These are phyloP conservation scores for Arthrobotrys sphaeroides DNA, from an alignment of 2,329 filamentous ascomycete species.

Conservation along the genomic window DNA sequence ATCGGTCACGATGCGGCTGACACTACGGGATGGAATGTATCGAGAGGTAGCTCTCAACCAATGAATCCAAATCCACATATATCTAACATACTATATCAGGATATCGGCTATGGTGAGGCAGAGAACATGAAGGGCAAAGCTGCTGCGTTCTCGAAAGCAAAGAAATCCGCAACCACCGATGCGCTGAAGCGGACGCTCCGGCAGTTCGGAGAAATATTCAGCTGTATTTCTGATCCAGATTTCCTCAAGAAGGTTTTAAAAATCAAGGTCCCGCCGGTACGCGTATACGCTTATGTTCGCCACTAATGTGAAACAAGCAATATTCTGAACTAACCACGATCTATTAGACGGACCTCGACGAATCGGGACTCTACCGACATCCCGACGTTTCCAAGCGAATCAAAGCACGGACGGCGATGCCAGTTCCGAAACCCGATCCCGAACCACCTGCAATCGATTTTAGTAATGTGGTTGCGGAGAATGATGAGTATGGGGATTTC, in stretches of 20 bases:
- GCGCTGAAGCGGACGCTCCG: slow-evolving; percentile 87
- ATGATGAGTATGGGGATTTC: slow-evolving; percentile 50
- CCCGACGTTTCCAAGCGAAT: slow-evolving; percentile 32
- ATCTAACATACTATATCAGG: slow-evolving; percentile 62
- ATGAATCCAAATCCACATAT: background rate
- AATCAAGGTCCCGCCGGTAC: slow-evolving; percentile 69
- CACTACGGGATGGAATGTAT: slow-evolving; percentile 89
- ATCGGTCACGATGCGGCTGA: slow-evolving; percentile 89
- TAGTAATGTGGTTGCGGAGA: slow-evolving; percentile 51
- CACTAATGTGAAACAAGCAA: background rate
- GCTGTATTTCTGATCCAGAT: slow-evolving; percentile 97
- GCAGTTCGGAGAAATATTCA: slow-evolving; percentile 94
- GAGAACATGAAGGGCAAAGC: slow-evolving; percentile 97
- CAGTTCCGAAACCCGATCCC: slow-evolving; percentile 27
- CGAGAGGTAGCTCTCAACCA: slow-evolving; percentile 71
- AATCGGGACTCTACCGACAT: slow-evolving; percentile 44
- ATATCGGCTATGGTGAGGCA: slow-evolving; percentile 94
- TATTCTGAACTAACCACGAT: background rate
- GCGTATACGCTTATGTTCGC: background rate
- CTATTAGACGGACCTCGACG: slow-evolving; percentile 38
- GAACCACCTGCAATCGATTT: slow-evolving; percentile 42
- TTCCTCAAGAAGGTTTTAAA: slow-evolving; percentile 90
- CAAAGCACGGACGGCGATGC: background rate
- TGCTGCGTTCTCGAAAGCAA: slow-evolving; percentile 95
- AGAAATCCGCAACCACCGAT: slow-evolving; percentile 97